Percentiles rank a stretch among this genome's conserved stretches.
phyloP scores from a whole-genome alignment of 1,139 yeast species.

The Nakaseomyces uthaithaninus region DNA sequence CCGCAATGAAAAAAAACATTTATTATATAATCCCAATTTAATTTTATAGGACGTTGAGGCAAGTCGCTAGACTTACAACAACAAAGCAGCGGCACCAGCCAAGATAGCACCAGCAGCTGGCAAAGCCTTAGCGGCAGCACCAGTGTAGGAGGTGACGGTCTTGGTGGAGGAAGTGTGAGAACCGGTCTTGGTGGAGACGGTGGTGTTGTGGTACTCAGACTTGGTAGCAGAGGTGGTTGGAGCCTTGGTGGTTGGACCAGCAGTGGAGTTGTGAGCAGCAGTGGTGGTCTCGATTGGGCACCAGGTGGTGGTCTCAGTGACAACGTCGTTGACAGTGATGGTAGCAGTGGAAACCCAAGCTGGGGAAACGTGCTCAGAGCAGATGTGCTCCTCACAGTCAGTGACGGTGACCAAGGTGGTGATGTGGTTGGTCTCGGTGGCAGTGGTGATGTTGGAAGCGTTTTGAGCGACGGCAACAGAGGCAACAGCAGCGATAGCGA shows the following conservation, averaged over 20 bases:
- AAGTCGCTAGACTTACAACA: slow-evolving; percentile 20
- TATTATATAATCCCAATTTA: slow-evolving; percentile 1
- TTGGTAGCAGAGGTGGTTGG: slow-evolving; percentile 4
- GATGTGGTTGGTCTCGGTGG: slow-evolving; percentile 27
- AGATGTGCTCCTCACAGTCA: slow-evolving; percentile 34
- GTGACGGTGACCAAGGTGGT: slow-evolving; percentile 42
- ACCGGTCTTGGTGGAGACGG: slow-evolving; percentile 8
- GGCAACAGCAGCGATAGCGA: slow-evolving; percentile 27
- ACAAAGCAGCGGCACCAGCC: slow-evolving; percentile 31
- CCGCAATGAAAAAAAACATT: slow-evolving; percentile 2
- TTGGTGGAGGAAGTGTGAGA: slow-evolving; percentile 9
- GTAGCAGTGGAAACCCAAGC: slow-evolving; percentile 14
- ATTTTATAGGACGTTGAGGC: not conserved
- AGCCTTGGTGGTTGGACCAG: slow-evolving; percentile 8
- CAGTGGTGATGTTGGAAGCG: slow-evolving; percentile 29
- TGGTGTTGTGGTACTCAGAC: slow-evolving; percentile 8
- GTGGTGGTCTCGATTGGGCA: slow-evolving; percentile 22
- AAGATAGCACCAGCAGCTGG: slow-evolving; percentile 31
- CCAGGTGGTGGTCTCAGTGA: slow-evolving; percentile 29
- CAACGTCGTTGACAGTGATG: slow-evolving; percentile 19
- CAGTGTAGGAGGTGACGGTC: slow-evolving; percentile 18
- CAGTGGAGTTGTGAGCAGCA: slow-evolving; percentile 11
- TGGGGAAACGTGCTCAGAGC: slow-evolving; percentile 19
- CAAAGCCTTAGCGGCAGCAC: slow-evolving; percentile 29
- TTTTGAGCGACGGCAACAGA: slow-evolving; percentile 26